Base-by-base conservation (phyloP, 2,329 filamentous ascomycete genomes). In the Fusarium odoratissimum region DNA sequence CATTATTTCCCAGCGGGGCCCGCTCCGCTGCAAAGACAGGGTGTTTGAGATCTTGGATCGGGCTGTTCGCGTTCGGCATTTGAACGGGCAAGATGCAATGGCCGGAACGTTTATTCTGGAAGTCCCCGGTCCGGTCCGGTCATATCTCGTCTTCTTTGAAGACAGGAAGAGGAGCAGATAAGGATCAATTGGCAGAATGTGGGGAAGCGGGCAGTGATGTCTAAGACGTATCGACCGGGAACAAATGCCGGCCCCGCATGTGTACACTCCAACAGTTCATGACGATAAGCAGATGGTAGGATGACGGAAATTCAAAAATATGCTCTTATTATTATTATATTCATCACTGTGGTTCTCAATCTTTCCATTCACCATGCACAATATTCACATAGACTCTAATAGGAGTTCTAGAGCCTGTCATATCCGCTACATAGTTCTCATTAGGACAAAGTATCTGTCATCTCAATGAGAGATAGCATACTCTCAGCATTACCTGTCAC, bases 191-290 rank as follows among this genome's bases (percentile, higher is more conserved):
- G 35, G 16, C 40, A 48, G 40, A 51, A 67, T 61, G 61, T 57
- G 70, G 67, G 44, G 60, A n/a, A 37, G 37, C 40, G 21, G 8
- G 45, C 38, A 62, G 49, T 42, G 44, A 40, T 38, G 48, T 60
- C 64, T 54, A 73, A 73, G 66, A 38, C 33, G 55, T 41, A 56
- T 51, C 59, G 72, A 75, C 75, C 75, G 75, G 75, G 70, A 76
- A 60, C n/a, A 31, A 61, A 65, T 72, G 64, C 75, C 75, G 75
- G 75, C 54, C 74, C 75, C 75, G 54, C 67, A 56, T n/a, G 21
- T 30, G 23, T 35, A 25, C 49, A 48, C 41, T 58, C 40, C 55
- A 49, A 38, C 28, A 30, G n/a, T 55, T 42, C 28, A 63, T 25
- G 37, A 56, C 28, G 23, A 54, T 19, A 41, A 44, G 52, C 28